A percentile compares a stretch with the other conserved stretches of the same genome.
These are phyloP conservation scores for Candida xyloterini DNA, from an alignment of 805 yeast genomes.

Conservation along the genomic window DNA sequence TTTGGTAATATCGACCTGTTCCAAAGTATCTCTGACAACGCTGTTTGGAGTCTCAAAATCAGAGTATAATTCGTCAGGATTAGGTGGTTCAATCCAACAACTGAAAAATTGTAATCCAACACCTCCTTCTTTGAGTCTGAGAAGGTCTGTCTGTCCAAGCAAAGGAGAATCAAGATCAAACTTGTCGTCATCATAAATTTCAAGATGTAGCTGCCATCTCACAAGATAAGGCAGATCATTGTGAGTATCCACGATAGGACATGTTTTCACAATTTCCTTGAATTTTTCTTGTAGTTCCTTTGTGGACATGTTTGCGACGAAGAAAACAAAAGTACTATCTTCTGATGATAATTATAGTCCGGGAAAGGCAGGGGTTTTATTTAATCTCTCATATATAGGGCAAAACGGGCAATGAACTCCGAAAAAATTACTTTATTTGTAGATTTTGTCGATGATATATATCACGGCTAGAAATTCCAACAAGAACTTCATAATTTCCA, in stretches of 20 bases:
- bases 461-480: not conserved
- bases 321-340: no score
- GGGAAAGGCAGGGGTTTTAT: no score
- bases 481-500: not conserved
- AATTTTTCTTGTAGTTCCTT: slow-evolving; percentile 11
- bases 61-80: slow-evolving; percentile 37
- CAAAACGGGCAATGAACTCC: not conserved
- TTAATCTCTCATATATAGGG: not conserved
- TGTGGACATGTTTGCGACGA: not conserved
- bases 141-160: slow-evolving; percentile 44
- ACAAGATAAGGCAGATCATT: slow-evolving; percentile 50
- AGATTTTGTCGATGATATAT: not conserved
- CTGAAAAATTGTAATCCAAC: slow-evolving; percentile 52
- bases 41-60: slow-evolving; percentile 44
- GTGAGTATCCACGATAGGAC: slow-evolving; percentile 50
- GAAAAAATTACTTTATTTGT: not conserved
- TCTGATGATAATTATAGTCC: no score
- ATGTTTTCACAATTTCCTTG: slow-evolving; percentile 12
- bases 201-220: slow-evolving; percentile 43
- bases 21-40: slow-evolving; percentile 51
- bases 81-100: slow-evolving; percentile 46
- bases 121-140: slow-evolving; percentile 40
- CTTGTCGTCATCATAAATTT: slow-evolving; percentile 32
- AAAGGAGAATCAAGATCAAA: slow-evolving; percentile 41
- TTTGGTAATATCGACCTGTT: slow-evolving; percentile 50